Percentiles rank a stretch among this genome's conserved stretches.
Conservation (phyloP, 148 eudicot genomes). For the Arbutus unedo region DNA sequence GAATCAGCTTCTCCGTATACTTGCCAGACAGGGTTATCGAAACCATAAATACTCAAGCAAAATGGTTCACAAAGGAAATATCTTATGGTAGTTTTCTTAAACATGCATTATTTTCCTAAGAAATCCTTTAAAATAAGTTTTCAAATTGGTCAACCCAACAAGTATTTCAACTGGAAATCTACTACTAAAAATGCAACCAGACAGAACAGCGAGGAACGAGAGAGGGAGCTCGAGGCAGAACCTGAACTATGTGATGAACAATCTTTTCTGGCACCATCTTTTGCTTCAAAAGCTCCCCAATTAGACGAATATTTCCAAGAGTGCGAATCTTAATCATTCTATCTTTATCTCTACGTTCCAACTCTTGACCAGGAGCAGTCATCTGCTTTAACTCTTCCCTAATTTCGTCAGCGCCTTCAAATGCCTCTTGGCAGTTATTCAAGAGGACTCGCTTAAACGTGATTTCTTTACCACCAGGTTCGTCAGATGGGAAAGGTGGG, state of each 20-base stretch:
- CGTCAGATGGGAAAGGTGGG: slow-evolving; percentile 79
- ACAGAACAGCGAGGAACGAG: neutral
- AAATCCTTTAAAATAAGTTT: too few relatives aligned
- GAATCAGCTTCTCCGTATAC: too few relatives aligned
- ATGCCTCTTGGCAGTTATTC: slow-evolving; percentile 88
- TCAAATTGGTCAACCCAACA: too few relatives aligned
- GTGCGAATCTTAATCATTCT: slow-evolving; percentile 76
- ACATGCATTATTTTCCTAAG: too few relatives aligned
- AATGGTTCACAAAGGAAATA: too few relatives aligned
- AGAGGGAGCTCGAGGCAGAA: slow-evolving; percentile 21
- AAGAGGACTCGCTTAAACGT: slow-evolving; percentile 81
- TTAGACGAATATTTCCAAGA: slow-evolving; percentile 91
- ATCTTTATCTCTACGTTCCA: slow-evolving; percentile 87
- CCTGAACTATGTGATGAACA: slow-evolving; percentile 91
- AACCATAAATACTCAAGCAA: too few relatives aligned
- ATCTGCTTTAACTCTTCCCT: slow-evolving; percentile 71
- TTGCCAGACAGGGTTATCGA: too few relatives aligned
- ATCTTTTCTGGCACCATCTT: slow-evolving; percentile 89
- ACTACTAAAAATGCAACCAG: too few relatives aligned
- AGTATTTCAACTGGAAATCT: too few relatives aligned
- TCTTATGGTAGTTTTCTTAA: too few relatives aligned
- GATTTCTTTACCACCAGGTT: slow-evolving; percentile 71
- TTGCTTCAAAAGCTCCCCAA: slow-evolving; percentile 97
- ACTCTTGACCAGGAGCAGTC: slow-evolving; percentile 77
- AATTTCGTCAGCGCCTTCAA: slow-evolving; percentile 83